Percentiles rank a stretch among this genome's conserved stretches.
Conservation (phyloP, 2,329 filamentous ascomycete genomes). For the Fusarium staphyleae region DNA sequence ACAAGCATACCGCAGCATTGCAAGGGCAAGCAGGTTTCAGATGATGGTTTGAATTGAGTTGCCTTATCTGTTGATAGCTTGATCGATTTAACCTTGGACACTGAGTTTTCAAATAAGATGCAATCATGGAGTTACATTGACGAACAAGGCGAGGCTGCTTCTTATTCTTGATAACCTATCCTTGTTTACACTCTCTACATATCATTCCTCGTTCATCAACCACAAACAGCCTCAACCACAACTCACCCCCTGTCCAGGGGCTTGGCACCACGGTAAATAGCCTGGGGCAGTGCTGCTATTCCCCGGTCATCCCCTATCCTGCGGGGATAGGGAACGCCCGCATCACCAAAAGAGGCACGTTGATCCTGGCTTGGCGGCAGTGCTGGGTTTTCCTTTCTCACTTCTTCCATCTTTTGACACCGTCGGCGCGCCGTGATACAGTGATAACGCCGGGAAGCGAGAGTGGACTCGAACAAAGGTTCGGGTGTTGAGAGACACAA, state of each 20-base stretch:
- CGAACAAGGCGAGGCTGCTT: too few relatives aligned
- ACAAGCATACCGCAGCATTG: constrained; percentile 10
- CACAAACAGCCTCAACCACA: constrained; percentile 1
- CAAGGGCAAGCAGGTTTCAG: constrained; percentile 30
- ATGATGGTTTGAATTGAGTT: constrained; percentile 9
- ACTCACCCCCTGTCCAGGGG: constrained; percentile 23
- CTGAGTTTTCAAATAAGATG: not conserved
- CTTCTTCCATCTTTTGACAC: not conserved
- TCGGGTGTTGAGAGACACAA: not conserved
- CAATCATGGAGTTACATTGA: too few relatives aligned
- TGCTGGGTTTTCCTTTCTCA: not conserved
- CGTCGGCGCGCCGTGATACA: not conserved
- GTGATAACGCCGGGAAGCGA: not conserved
- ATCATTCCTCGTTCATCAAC: not conserved
- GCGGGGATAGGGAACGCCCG: not conserved
- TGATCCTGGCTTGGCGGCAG: constrained; percentile 8
- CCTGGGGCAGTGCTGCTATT: constrained; percentile 19
- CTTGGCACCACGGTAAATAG: constrained; percentile 24
- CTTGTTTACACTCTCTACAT: not conserved
- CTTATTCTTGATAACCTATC: not conserved
- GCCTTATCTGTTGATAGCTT: not conserved
- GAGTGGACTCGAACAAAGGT: not conserved
- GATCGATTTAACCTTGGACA: too few relatives aligned
- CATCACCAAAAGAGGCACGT: not conserved
- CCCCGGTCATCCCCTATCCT: constrained; percentile 2